Conservation (phyloP, 441 rosid genomes). For the Flueggea neowawraea region DNA sequence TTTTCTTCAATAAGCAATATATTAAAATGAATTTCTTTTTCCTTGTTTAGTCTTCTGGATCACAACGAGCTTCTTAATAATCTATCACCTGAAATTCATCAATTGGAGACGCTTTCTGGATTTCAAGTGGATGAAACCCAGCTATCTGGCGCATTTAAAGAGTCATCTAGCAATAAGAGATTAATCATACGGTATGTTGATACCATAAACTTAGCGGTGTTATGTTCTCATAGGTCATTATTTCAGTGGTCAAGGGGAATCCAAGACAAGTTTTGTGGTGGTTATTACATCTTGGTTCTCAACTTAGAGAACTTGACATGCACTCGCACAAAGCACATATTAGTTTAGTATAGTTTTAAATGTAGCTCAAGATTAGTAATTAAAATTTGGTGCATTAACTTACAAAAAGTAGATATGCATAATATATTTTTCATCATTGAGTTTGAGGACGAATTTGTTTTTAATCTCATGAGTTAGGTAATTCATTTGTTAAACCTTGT, state of each 20-base stretch:
- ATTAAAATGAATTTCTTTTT: slow-evolving; percentile 15
- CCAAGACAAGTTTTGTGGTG: not conserved
- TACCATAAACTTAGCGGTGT: not conserved
- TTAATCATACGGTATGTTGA: slow-evolving; percentile 24
- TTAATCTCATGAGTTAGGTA: no score
- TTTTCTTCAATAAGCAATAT: not conserved
- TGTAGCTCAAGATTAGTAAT: no score
- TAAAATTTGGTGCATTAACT: no score
- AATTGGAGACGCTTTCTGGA: slow-evolving; percentile 34
- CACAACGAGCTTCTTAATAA: slow-evolving; percentile 29
- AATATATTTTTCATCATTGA: no score
- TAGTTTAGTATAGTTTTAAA: no score
- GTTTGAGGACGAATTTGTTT: no score
- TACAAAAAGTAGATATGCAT: no score
- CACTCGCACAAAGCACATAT: not conserved
- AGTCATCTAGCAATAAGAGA: slow-evolving; percentile 20
- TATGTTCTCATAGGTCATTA: not conserved
- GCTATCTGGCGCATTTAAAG: slow-evolving; percentile 23
- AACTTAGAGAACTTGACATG: not conserved
- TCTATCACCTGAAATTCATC: slow-evolving; percentile 27
- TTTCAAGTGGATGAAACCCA: slow-evolving; percentile 26
- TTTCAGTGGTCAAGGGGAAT: not conserved
- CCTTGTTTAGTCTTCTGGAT: slow-evolving; percentile 36
- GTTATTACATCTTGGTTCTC: not conserved
- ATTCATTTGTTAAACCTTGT: no score